A percentile compares a stretch with the other conserved stretches of the same genome.
These are phyloP conservation scores for Teratosphaeria zuluensis DNA, from an alignment of 2,329 filamentous ascomycete species.

Conservation along the genomic window DNA sequence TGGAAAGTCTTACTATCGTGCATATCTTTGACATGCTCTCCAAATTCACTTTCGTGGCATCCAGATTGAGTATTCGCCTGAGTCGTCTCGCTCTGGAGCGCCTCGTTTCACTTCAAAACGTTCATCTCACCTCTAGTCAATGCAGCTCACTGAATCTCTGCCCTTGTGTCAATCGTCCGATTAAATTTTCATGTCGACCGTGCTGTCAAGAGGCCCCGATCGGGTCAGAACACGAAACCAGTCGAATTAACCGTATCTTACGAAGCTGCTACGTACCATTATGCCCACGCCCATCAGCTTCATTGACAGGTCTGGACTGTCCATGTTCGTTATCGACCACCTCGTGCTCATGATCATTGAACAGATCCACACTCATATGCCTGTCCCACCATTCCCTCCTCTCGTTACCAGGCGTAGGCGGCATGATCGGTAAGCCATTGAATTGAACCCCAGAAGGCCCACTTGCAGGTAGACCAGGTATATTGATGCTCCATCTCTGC, in stretches of 20 bases:
- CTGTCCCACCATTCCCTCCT: slow-evolving; percentile 2
- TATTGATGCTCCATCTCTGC: not conserved
- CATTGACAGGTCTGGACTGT: not conserved
- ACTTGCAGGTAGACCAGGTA: not conserved
- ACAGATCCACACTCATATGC: not conserved
- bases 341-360: not conserved
- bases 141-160: too few relatives aligned
- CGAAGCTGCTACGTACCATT: not conserved
- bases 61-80: too few relatives aligned
- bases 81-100: too few relatives aligned
- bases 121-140: too few relatives aligned
- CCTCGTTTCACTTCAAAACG: too few relatives aligned
- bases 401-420: not conserved
- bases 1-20: too few relatives aligned
- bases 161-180: too few relatives aligned
- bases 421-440: not conserved
- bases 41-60: too few relatives aligned
- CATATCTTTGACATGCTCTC: too few relatives aligned
- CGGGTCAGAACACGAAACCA: too few relatives aligned
- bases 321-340: not conserved
- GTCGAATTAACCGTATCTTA: not conserved
- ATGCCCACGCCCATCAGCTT: not conserved
- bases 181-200: too few relatives aligned
- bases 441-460: not conserved
- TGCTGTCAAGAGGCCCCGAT: too few relatives aligned